Conservation (phyloP, 164 flowering plant species). For the Litsea cubeba region DNA sequence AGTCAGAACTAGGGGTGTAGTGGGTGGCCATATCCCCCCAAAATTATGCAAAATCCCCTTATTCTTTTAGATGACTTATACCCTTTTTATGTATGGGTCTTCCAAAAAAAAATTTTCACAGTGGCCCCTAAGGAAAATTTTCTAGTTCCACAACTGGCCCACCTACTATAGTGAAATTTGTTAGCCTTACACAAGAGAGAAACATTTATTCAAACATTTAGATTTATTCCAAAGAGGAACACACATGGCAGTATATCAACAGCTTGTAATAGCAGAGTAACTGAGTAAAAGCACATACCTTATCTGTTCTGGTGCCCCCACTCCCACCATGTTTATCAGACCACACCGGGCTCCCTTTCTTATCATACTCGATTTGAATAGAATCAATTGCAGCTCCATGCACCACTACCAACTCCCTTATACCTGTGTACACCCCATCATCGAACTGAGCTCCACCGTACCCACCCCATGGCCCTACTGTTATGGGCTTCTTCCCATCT, state of each 20-base stretch:
- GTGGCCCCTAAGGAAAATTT: too few relatives aligned
- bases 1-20: too few relatives aligned
- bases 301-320: constrained; percentile 22
- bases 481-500: constrained; percentile 14
- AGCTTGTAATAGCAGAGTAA: neutral
- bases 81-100: too few relatives aligned
- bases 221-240: neutral
- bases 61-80: too few relatives aligned
- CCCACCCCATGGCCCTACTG: constrained; percentile 68
- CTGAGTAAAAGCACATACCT: constrained; percentile 15
- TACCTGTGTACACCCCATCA: constrained; percentile 45
- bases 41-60: too few relatives aligned
- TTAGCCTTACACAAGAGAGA: too few relatives aligned
- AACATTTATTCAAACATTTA: too few relatives aligned
- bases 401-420: constrained; percentile 44
- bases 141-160: too few relatives aligned
- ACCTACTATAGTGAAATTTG: too few relatives aligned
- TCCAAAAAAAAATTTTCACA: too few relatives aligned
- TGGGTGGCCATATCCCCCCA: too few relatives aligned
- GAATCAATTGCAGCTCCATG: constrained; percentile 54
- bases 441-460: constrained; percentile 47
- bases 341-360: constrained; percentile 45
- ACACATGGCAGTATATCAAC: neutral
- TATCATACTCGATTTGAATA: constrained; percentile 53
- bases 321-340: constrained; percentile 58